These are phyloP conservation scores for Fallopia convolvulus DNA, from an alignment of 148 eudicot species.

Conservation along the genomic window DNA sequence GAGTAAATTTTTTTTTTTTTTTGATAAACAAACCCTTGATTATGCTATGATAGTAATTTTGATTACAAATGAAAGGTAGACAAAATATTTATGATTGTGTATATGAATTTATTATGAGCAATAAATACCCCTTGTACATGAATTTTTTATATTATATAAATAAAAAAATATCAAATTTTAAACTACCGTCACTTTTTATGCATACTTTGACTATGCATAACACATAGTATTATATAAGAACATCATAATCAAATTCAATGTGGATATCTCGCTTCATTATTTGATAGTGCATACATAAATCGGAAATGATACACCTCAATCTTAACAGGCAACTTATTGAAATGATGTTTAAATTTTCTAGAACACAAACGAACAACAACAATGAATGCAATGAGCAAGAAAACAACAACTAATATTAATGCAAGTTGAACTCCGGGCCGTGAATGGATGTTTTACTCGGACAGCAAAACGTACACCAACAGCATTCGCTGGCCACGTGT, in stretches of 20 bases:
- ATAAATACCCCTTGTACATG: too few species aligned
- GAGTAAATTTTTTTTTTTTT: too few species aligned
- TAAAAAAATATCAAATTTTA: too few species aligned
- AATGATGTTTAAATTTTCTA: background rate
- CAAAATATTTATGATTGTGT: too few species aligned
- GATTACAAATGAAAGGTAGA: too few species aligned
- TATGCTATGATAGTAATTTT: too few species aligned
- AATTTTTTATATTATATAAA: too few species aligned
- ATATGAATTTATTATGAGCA: too few species aligned
- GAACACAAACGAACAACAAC: background rate
- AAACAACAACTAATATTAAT: background rate
- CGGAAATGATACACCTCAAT: background rate
- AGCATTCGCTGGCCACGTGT: background rate
- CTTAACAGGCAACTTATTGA: background rate
- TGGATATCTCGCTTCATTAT: background rate
- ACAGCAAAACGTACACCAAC: background rate
- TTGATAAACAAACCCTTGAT: too few species aligned
- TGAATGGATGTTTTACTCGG: background rate
- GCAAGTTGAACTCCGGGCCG: background rate
- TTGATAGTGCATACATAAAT: background rate
- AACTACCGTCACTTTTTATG: too few species aligned
- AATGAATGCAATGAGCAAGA: background rate
- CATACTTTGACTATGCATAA: background rate
- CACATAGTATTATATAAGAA: background rate
- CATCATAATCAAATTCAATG: background rate